Base-by-base conservation (phyloP, 2,329 filamentous ascomycete species). In the Metarhizium rileyi region DNA sequence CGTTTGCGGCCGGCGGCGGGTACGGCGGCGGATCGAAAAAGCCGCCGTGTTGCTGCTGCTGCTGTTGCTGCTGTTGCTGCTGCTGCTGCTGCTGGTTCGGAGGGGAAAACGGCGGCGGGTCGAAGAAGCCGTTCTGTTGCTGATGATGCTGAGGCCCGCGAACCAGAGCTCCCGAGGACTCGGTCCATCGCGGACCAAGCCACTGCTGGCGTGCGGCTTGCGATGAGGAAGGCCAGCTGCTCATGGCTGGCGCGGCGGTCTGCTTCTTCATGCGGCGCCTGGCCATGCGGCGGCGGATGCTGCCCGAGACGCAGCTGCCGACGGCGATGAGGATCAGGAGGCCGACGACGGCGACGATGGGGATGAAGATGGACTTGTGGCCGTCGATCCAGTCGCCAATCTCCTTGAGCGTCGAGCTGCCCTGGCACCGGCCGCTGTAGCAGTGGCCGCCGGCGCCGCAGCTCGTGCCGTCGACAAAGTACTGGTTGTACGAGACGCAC, bases 381-480 rank as follows among this genome's bases (percentile, higher is more conserved):
- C 83, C 69, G 25, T 78, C 70, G 64, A 97, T 83, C 86, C 89
- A 96, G 52, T 76, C 76, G 48, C 71, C 73, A 54, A 94, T 83
- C 67, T 90, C 83, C 54, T 82, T 83, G 57, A 75, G 75, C 2
- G 87, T 76, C 26, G 79, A 83, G 33, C 80, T 73, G 53, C 88
- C 90, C 58, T 77, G 67, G 68, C 93, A 98, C 57, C 75, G 70
- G 41, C 93, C 93, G 59, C 90, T 91, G 47, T 66, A 63, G 66
- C 93, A 98, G 50, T 72, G 75, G 6, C 93, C 93, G 49, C 88
- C 87, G 18, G 85, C 86, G 47, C 81, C 77, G 63, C 93, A 98
- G 1, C 78, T 71, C 1, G 93, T 97, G 18, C 93, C 93, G 63
- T 98, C 93, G 27, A 97, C 73, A 69, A 95, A 97, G 68, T 94